phyloP scores from a whole-genome alignment of 208 protist species.

The Trypanosoma theileri region DNA sequence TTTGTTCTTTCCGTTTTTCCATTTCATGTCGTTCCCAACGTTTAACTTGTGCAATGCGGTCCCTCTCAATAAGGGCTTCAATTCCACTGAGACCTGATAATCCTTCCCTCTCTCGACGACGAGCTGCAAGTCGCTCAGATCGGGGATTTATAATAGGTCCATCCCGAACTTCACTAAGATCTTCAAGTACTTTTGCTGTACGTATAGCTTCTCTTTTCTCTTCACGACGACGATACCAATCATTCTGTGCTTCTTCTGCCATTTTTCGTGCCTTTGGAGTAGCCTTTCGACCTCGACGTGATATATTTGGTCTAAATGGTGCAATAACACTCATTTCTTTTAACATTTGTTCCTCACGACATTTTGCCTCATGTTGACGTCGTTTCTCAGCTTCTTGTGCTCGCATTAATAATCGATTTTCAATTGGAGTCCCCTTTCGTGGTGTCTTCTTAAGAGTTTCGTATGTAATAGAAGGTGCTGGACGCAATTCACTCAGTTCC shows the following conservation, averaged over 20 bases:
- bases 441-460: constrained; percentile 14
- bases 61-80: constrained; percentile 34
- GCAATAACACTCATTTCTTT: constrained; percentile 30
- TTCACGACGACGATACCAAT: constrained; percentile 29
- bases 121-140: constrained; percentile 48
- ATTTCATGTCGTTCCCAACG: constrained; percentile 30
- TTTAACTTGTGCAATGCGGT: constrained; percentile 29
- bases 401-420: constrained; percentile 52
- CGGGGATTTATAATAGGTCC: constrained; percentile 48
- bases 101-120: constrained; percentile 32
- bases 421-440: constrained; percentile 38
- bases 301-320: constrained; percentile 59
- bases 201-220: constrained; percentile 20
- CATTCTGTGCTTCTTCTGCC: constrained; percentile 13
- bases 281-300: constrained; percentile 38
- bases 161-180: constrained; percentile 26
- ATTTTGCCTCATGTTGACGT: constrained; percentile 16
- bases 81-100: constrained; percentile 26
- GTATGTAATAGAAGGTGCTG: constrained; percentile 35
- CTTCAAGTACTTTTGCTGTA: constrained; percentile 21
- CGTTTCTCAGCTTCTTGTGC: constrained; percentile 48
- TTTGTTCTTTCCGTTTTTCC: constrained; percentile 6
- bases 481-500: constrained; percentile 45
- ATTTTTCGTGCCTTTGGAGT: constrained; percentile 36
- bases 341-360: constrained; percentile 38